phyloP scores from a whole-genome alignment of 176 grass and related monocot genomes.

The Stipa capillata region DNA sequence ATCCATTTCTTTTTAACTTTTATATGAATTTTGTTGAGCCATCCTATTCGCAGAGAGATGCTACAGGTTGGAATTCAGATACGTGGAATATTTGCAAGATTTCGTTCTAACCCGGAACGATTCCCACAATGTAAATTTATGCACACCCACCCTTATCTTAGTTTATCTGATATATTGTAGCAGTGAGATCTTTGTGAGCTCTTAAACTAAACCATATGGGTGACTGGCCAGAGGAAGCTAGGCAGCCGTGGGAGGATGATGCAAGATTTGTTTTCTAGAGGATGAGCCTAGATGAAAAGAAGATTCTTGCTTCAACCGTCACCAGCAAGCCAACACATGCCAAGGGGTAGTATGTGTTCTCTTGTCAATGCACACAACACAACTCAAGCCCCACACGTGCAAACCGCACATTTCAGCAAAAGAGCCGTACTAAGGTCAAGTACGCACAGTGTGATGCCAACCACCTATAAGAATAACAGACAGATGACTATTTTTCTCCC shows the following conservation, averaged over 20 bases:
- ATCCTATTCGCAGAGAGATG: not conserved
- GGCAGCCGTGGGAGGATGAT: not conserved
- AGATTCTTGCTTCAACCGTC: not conserved
- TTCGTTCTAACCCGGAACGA: not conserved
- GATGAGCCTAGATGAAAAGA: no score
- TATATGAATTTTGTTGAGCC: not conserved
- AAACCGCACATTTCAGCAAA: no score
- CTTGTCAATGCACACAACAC: not conserved
- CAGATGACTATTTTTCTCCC: no score
- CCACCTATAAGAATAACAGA: no score
- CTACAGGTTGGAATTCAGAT: constrained; percentile 5
- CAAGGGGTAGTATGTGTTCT: not conserved
- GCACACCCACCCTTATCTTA: not conserved
- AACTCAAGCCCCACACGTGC: not conserved
- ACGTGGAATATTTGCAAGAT: constrained; percentile 27
- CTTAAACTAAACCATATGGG: not conserved
- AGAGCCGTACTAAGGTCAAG: no score
- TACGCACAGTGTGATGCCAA: no score
- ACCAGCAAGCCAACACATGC: not conserved
- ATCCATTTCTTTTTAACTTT: not conserved
- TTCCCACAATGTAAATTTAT: not conserved
- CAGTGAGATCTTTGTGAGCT: not conserved
- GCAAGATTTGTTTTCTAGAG: no score
- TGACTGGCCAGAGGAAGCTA: not conserved
- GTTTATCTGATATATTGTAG: not conserved